A percentile compares a stretch with the other conserved stretches of the same genome.
These are phyloP conservation scores for Camellia oleifera DNA, from an alignment of 179 eudicot species.

Conservation along the genomic window DNA sequence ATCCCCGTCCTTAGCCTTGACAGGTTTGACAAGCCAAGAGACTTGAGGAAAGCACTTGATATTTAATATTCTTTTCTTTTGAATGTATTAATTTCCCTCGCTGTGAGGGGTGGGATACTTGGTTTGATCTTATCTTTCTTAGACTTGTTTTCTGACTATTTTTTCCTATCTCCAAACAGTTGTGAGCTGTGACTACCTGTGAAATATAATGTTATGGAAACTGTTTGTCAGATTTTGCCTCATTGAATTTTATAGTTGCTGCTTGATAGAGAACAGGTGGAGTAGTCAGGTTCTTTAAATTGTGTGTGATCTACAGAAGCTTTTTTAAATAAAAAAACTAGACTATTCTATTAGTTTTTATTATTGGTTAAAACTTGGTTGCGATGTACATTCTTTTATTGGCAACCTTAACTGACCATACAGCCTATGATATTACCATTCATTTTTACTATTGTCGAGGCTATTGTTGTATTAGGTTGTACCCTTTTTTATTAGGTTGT, in stretches of 20 bases:
- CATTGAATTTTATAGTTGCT: not conserved
- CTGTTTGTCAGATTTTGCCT: not conserved
- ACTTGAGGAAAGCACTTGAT: conserved; percentile 22
- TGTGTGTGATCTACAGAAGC: not conserved
- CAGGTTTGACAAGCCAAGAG: conserved; percentile 15
- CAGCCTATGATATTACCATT: not conserved
- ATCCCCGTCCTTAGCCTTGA: conserved; percentile 3
- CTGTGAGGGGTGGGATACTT: no score
- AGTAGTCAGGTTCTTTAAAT: not conserved
- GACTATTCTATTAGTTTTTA: not conserved
- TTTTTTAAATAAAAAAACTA: not conserved
- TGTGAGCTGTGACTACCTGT: not conserved
- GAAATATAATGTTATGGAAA: not conserved
- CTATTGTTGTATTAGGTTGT: not conserved
- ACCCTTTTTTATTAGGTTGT: not conserved
- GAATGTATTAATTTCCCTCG: not conserved
- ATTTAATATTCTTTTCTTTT: not conserved
- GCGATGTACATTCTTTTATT: not conserved
- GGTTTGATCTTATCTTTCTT: no score
- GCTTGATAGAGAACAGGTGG: not conserved
- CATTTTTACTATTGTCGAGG: not conserved
- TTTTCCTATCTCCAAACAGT: not conserved
- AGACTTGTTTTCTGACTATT: not conserved
- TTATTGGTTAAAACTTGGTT: not conserved
- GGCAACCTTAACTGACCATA: not conserved